A percentile compares a stretch with the other conserved stretches of the same genome.
Evolutionary conservation across 2,329 filamentous ascomycete genomes (phyloP).

Genomic region (Colletotrichum coccodes): DNA sequence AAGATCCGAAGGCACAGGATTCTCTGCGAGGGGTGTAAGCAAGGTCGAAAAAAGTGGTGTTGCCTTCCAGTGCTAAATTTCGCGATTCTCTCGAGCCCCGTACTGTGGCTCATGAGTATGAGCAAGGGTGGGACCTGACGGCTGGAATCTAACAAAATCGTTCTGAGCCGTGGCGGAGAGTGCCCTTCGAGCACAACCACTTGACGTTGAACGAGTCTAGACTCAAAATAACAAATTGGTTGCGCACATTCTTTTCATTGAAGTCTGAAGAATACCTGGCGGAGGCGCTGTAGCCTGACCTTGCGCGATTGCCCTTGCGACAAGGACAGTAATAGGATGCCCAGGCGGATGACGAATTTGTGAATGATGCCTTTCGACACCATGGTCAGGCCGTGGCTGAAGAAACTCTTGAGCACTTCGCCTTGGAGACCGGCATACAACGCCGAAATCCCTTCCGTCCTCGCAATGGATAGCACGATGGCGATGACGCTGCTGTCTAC

Average conservation of each 20-base stretch:
- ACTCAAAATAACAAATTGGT: neutral
- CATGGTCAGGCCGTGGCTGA: constrained; percentile 89
- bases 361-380: constrained; percentile 84
- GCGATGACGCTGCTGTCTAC: constrained; percentile 67
- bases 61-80: constrained; percentile 79
- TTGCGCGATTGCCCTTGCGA: constrained; percentile 1
- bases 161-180: too few species aligned
- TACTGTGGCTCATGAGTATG: neutral
- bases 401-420: constrained; percentile 84
- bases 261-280: constrained; percentile 1
- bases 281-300: constrained; percentile 32
- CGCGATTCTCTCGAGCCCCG: neutral
- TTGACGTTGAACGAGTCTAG: neutral
- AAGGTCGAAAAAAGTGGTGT: constrained; percentile 83
- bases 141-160: neutral
- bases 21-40: constrained; percentile 87
- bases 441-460: constrained; percentile 72
- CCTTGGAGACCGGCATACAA: constrained; percentile 82
- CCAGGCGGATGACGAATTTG: constrained; percentile 75
- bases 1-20: constrained; percentile 89
- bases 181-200: neutral
- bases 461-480: constrained; percentile 67
- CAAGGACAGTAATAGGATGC: constrained; percentile 61
- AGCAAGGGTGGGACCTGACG: neutral
- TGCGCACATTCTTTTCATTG: too few species aligned